These are phyloP conservation scores for Crucibulum laeve DNA, from an alignment of 768 basidiomycete species.

Conservation along the genomic window DNA sequence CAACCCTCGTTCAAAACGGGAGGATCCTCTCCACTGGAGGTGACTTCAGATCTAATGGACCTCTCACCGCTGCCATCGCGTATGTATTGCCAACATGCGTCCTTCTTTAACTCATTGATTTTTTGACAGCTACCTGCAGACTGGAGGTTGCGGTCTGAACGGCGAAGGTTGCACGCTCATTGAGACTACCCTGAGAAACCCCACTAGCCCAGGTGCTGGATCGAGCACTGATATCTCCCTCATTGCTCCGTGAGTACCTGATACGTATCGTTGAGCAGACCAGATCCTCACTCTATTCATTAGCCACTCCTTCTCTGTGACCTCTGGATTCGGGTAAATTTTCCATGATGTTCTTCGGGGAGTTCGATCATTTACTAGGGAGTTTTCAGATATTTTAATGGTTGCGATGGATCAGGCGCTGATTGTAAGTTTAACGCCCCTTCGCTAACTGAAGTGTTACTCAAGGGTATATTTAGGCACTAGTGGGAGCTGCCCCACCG, in stretches of 20 bases:
- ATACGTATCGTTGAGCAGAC: neutral
- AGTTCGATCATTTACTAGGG: neutral
- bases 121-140: conserved; percentile 1
- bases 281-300: neutral
- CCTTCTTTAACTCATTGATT: neutral
- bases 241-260: conserved; percentile 19
- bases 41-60: conserved; percentile 22
- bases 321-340: conserved; percentile 21
- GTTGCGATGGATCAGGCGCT: conserved; percentile 19
- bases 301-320: conserved; percentile 23
- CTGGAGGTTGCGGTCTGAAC: conserved; percentile 21
- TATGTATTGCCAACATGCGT: conserved; percentile 9
- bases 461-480: conserved; percentile 12
- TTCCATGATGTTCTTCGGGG: neutral
- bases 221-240: conserved; percentile 25
- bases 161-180: conserved; percentile 26
- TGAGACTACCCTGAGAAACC: conserved; percentile 25
- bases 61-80: conserved; percentile 28
- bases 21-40: conserved; percentile 25
- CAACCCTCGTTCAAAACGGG: conserved; percentile 20
- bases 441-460: neutral
- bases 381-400: conserved; percentile 16
- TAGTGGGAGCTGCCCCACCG: conserved; percentile 16
- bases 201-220: conserved; percentile 18
- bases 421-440: conserved; percentile 15